Conservation (phyloP, 768 basidiomycete species). For the Imleria badia region DNA sequence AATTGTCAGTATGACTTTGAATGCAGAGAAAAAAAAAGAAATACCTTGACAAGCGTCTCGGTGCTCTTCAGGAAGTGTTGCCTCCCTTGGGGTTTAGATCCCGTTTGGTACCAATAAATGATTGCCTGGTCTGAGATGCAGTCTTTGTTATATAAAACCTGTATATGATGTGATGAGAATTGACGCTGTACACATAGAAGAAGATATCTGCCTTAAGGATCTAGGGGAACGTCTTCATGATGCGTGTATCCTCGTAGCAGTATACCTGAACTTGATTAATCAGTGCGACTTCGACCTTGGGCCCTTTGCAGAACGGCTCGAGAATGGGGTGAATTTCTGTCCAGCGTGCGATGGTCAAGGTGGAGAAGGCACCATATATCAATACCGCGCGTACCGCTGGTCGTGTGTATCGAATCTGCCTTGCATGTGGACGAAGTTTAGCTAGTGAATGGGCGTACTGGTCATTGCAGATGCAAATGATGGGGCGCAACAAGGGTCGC, state of each 20-base stretch:
- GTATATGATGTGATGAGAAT: slow-evolving; percentile 15
- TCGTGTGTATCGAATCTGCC: slow-evolving; percentile 80
- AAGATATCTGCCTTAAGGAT: slow-evolving; percentile 73
- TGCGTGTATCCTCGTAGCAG: slow-evolving; percentile 94
- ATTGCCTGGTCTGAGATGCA: slow-evolving; percentile 95
- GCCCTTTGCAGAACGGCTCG: slow-evolving; percentile 84
- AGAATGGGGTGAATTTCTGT: slow-evolving; percentile 85
- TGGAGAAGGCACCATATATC: not conserved
- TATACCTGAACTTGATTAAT: slow-evolving; percentile 95
- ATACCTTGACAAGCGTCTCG: slow-evolving; percentile 85
- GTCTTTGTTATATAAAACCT: slow-evolving; percentile 96
- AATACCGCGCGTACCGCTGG: slow-evolving; percentile 63
- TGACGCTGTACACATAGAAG: not conserved
- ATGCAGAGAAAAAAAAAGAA: not conserved
- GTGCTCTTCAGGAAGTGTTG: slow-evolving; percentile 93
- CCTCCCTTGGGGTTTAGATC: slow-evolving; percentile 91
- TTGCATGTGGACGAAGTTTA: slow-evolving; percentile 79
- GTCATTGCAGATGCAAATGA: slow-evolving; percentile 99
- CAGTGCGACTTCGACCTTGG: slow-evolving; percentile 89
- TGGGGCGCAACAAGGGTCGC: slow-evolving; percentile 83
- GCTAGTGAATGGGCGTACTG: slow-evolving; percentile 79
- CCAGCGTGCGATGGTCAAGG: not conserved
- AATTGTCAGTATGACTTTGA: slow-evolving; percentile 41
- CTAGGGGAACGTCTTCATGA: slow-evolving; percentile 93
- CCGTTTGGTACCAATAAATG: slow-evolving; percentile 97